Base-by-base conservation (phyloP, 495 filamentous ascomycete species). In the Xylaria curta region DNA sequence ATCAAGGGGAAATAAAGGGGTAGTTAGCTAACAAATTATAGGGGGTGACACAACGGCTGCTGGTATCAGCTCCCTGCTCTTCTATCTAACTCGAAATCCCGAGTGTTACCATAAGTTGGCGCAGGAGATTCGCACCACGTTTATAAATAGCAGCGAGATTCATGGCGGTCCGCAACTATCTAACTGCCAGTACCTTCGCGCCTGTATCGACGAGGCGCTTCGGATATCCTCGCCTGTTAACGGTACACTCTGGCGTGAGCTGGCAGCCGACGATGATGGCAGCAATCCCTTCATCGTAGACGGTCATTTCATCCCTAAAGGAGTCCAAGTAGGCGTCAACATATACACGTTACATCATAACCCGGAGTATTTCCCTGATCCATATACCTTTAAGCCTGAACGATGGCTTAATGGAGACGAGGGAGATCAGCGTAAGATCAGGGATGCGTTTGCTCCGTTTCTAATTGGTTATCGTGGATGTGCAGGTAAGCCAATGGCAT, bases 131-230 rank as follows among this genome's bases (percentile, higher is more conserved):
- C 80, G 80, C 5, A 64, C 26, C 19, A 78, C 78, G 0, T 87
- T 87, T 65, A 6, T 17, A 1, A 75, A 58, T 46, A 71, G 74
- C 17, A 77, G 79, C 8, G 82, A 85, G 0, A 85, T 87, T 24
- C 54, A 46, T 1, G 46, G 65, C 4, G 72, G 72, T 3, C 78
- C 74, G 4, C 86, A 86, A 40, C 78, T 91, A 0, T 75, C 82
- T 7, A 83, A 83, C 7, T 77, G 86, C 26, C 81, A 82, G 73
- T 83, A 87, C 60, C 76, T 80, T 2, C 79, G 80, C n/a, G 82
- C 81, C 2, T 83, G 86, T 74, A 87, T 91, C 67, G 87, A 91
- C 69, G 90, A 92, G 69, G 75, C 86, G 0, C 78, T 92, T 72
- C 85, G 90, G 19, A 76, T 91, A 51, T 81, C 83, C 0, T 89